Evolutionary conservation across 2,329 filamentous ascomycete genomes (phyloP).

Genomic region (Diplocarpon mali): DNA sequence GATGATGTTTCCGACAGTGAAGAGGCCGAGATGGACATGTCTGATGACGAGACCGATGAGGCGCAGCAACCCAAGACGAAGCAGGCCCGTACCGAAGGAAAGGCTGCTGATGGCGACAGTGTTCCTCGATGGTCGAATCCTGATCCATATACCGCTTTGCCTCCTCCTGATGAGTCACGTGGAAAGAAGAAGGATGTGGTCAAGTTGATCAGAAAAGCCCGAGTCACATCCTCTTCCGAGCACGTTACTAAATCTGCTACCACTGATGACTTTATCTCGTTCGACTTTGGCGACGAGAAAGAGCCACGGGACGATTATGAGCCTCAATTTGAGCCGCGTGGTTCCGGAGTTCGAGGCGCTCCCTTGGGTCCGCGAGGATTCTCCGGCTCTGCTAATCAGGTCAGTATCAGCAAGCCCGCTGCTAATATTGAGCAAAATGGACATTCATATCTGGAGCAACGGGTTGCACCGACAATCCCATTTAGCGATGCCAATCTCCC

Average conservation of each 20-base stretch:
- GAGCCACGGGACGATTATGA: constrained; percentile 15
- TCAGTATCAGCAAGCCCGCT: not conserved
- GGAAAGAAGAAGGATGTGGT: constrained; percentile 80
- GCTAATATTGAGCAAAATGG: not conserved
- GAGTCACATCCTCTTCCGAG: constrained; percentile 43
- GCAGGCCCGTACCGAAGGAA: constrained; percentile 30
- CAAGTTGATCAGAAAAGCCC: constrained; percentile 82
- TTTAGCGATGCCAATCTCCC: constrained; percentile 1
- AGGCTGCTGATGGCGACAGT: constrained; percentile 32
- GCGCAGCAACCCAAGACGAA: constrained; percentile 33
- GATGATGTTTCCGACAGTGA: constrained; percentile 53
- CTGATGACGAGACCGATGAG: constrained; percentile 28
- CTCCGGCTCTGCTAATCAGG: not conserved
- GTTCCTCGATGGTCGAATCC: constrained; percentile 88
- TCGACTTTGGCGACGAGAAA: constrained; percentile 49
- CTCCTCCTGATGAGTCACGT: constrained; percentile 61
- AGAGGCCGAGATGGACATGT: constrained; percentile 48
- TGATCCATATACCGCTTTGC: constrained; percentile 82
- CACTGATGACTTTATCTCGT: constrained; percentile 81
- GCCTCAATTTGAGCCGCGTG: constrained; percentile 7
- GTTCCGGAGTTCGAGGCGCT: constrained; percentile 15
- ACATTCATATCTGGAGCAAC: not conserved
- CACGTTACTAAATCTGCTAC: constrained; percentile 42
- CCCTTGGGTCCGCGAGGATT: constrained; percentile 19
- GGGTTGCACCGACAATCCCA: not conserved